Percentiles rank a stretch among this genome's conserved stretches.
Conservation (phyloP, 345 rosid species). For the Nasturtium officinale region DNA sequence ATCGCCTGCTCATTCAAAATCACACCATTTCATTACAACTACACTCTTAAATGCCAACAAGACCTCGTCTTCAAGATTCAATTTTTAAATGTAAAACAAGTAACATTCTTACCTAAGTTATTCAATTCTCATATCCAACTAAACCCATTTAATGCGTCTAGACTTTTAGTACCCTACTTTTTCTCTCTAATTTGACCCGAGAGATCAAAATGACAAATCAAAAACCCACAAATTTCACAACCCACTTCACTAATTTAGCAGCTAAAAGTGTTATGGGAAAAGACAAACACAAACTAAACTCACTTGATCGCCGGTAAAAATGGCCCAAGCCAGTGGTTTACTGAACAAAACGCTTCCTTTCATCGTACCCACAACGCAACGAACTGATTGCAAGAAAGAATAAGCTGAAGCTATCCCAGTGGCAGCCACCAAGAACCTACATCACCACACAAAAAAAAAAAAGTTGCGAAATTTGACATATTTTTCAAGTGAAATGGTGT, state of each 20-base stretch:
- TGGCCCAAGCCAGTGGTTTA: constrained; percentile 83
- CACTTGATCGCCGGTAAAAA: constrained; percentile 94
- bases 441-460: not conserved
- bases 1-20: constrained; percentile 53
- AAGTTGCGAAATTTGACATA: not conserved
- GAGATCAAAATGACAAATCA: constrained; percentile 4
- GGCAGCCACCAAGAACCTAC: constrained; percentile 80
- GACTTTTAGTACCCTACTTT: constrained; percentile 31
- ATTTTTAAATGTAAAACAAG: constrained; percentile 19
- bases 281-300: not conserved
- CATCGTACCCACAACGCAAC: constrained; percentile 66
- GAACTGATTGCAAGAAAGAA: constrained; percentile 72
- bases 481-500: constrained; percentile 1
- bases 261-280: constrained; percentile 9
- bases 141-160: constrained; percentile 26
- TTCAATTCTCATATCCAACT: constrained; percentile 24
- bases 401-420: constrained; percentile 74
- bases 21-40: not conserved
- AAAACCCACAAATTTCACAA: constrained; percentile 19
- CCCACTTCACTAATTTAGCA: constrained; percentile 12
- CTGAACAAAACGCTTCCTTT: constrained; percentile 66
- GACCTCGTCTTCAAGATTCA: constrained; percentile 11
- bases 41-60: not conserved
- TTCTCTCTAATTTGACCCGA: constrained; percentile 6
- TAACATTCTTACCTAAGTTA: constrained; percentile 21